phyloP scores from a whole-genome alignment of 2,329 filamentous ascomycete genomes.

The Alternaria sp. region DNA sequence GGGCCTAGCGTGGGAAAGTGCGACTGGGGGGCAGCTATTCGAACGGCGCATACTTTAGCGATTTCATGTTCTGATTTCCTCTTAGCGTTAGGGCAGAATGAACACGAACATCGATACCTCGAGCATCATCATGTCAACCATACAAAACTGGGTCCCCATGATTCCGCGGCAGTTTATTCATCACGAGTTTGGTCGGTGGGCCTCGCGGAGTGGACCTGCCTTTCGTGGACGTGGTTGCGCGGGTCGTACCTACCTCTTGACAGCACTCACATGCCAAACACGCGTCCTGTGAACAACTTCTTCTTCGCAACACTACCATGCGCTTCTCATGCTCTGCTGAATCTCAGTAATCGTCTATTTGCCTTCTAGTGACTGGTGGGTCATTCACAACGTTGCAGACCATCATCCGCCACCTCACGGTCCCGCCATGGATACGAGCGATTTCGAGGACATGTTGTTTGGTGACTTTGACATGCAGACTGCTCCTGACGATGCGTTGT shows the following conservation, averaged over 20 bases:
- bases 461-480: conserved; percentile 28
- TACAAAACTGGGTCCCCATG: neutral
- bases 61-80: conserved; percentile 19
- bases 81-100: conserved; percentile 8
- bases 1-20: conserved; percentile 6
- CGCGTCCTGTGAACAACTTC: conserved; percentile 10
- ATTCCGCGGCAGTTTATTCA: neutral
- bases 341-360: neutral
- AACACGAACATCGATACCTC: conserved; percentile 7
- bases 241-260: conserved; percentile 7
- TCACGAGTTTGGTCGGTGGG: neutral
- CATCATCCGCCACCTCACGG: neutral
- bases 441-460: conserved; percentile 46
- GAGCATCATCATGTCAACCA: neutral
- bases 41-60: conserved; percentile 12
- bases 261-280: conserved; percentile 1
- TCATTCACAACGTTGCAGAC: neutral
- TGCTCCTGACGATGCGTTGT: conserved; percentile 20
- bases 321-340: neutral
- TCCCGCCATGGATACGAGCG: conserved; percentile 33
- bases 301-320: neutral
- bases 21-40: conserved; percentile 5
- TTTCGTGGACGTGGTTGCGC: neutral
- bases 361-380: neutral
- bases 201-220: neutral